Base-by-base conservation (phyloP, 805 yeast species). In the Candida tibetensis region DNA sequence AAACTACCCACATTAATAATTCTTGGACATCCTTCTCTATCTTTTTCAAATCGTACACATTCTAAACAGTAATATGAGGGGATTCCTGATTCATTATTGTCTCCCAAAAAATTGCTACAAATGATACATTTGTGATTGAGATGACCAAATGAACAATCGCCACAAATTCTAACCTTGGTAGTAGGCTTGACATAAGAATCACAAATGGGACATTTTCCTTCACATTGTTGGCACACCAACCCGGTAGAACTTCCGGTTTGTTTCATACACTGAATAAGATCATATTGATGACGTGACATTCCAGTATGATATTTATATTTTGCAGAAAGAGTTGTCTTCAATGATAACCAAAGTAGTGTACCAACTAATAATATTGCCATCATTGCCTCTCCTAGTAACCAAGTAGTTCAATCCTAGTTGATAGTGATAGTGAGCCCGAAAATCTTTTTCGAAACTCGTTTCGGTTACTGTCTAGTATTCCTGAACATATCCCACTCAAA, bases 271-370 rank as follows among this genome's bases (percentile, higher is more conserved):
- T 82, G 79, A 2, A 85, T 76, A 17, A 89, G 71, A 55, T 90
- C 97, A 35, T 81, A 79, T 60, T 89, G 95, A 60, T 89, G 96
- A 38, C 93, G 81, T 2, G 95, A 86, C 96, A 89, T 88, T 19
- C 4, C 17, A 2, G 16, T 7, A n/a, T 13, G 18, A 9, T 1
- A 26, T 3, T 18, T 8, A 4, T 3, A 23, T 10, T 16, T n/a
- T 10, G 25, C 25, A 7, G 9, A 10, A 7, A 7, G 25, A 7
- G 25, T 10, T 21, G 25, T 10, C 7, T 10, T 10, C 10, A 10
- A 21, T 21, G 25, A 21, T 21, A 21, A 21, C 25, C 25, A 21
- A 21, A 21, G 25, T 21, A 7, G 25, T 31, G 27, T 16, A 19
- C 13, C n/a, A 14, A 13, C 23, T 17, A 31, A 19, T 14, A 31